A percentile compares a stretch with the other conserved stretches of the same genome.
Conservation (phyloP, 805 yeast species). For the Ascoidea rubescens region DNA sequence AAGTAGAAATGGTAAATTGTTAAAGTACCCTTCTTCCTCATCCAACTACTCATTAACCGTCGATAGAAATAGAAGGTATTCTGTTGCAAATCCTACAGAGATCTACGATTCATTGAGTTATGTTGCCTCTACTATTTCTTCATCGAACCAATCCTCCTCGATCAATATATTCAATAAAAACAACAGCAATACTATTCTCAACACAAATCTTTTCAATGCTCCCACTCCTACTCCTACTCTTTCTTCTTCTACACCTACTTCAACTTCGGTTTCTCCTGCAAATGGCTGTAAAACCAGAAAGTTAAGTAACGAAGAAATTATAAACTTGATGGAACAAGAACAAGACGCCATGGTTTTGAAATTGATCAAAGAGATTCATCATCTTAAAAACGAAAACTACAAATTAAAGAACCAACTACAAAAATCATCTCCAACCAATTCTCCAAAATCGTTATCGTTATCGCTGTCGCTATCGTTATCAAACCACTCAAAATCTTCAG, state of each 20-base stretch:
- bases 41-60: background rate
- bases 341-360: slow-evolving; percentile 63
- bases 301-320: slow-evolving; percentile 31
- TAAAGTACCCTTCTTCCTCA: background rate
- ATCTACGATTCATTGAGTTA: too few relatives aligned
- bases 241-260: background rate
- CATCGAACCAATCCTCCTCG: background rate
- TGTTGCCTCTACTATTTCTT: background rate
- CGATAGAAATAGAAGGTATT: background rate
- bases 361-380: slow-evolving; percentile 47
- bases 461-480: background rate
- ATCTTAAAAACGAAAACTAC: slow-evolving; percentile 38
- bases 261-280: background rate
- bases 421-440: slow-evolving; percentile 6
- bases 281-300: slow-evolving; percentile 5
- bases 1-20: background rate
- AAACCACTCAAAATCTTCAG: background rate
- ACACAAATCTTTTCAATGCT: background rate
- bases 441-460: too few relatives aligned
- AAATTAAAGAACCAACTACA: slow-evolving; percentile 20
- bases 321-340: slow-evolving; percentile 55
- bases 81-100: background rate
- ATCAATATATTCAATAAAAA: background rate
- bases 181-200: background rate
- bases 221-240: background rate